Evolutionary conservation across 495 filamentous ascomycete species (phyloP), one percentile per base, ranked within the genome.

Genomic region (Darksidea phi): DNA sequence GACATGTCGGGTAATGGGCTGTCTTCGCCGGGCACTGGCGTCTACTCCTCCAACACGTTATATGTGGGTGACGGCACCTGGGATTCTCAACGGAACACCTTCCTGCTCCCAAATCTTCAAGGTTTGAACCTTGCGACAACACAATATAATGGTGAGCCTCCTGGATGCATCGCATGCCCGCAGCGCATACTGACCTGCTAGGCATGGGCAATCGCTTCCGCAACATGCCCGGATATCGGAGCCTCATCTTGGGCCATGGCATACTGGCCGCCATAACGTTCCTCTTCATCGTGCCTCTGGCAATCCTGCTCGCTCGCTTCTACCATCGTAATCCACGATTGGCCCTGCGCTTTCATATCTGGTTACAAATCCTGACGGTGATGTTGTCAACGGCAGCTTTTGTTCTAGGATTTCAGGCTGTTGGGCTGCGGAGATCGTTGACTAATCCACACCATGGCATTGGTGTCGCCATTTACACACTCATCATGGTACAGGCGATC

Each of bases 361-460:
- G 92, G 77, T 82, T 92, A 12, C 87, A 97, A 57, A 81, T 94
- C n/a, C 67, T 96, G 55, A 88, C 90, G 20, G 75, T 95, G 17
- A 71, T 83, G 20, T 73, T 94, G 51, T 76, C 80, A 26, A 93
- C 90, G 0, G 85, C 89, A 20, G 73, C 88, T 10, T 89, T 96
- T 63, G 74, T 88, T 37, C 75, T 93, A 10, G 90, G 91, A 13
- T 92, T 79, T 72, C 81, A 90, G 70, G 89, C 93, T 36, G 87
- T 94, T 21, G 89, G 90, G 8, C 82, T 87, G 1, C 71, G 76
- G 48, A 80, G 92, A 60, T 90, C 84, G 68, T 78, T 97, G 64
- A 89, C 89, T 46, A 98, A 98, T 72, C 94, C 94, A 1, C 94
- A 98, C 59, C 76, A 78, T 76, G 91, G 91, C 57, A 97, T 97